Evolutionary conservation across 768 basidiomycete genomes (phyloP).

Genomic region (Leccinum boreale): DNA sequence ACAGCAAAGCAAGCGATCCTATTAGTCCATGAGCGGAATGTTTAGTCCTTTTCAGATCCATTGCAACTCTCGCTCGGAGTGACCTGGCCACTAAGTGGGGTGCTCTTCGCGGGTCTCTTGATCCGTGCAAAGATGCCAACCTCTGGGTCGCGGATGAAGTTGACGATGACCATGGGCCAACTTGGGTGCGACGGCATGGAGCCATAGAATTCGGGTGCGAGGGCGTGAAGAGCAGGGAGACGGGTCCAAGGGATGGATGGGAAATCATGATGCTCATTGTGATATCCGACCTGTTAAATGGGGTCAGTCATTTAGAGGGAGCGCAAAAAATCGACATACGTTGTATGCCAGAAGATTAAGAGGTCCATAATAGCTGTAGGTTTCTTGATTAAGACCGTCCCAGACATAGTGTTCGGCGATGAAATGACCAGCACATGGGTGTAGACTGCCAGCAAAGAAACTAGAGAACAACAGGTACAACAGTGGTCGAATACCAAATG

Average conservation of each 20-base stretch:
- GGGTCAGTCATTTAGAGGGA: neutral
- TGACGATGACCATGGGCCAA: constrained; percentile 93
- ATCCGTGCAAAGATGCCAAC: constrained; percentile 88
- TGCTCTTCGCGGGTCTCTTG: constrained; percentile 59
- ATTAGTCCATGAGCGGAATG: constrained; percentile 4
- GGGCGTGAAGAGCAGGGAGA: constrained; percentile 72
- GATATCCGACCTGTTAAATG: constrained; percentile 79
- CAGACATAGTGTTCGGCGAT: constrained; percentile 97
- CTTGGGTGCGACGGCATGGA: constrained; percentile 81
- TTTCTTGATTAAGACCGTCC: constrained; percentile 92
- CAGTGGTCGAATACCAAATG: constrained; percentile 47
- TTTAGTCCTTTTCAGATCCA: constrained; percentile 17
- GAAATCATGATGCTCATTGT: constrained; percentile 99
- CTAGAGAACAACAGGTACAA: constrained; percentile 84
- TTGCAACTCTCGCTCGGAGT: constrained; percentile 10
- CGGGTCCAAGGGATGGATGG: constrained; percentile 95
- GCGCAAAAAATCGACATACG: constrained; percentile 42
- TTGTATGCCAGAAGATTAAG: constrained; percentile 93
- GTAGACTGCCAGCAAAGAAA: constrained; percentile 95
- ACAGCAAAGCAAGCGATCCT: constrained; percentile 6
- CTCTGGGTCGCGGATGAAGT: constrained; percentile 88
- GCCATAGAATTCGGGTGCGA: constrained; percentile 93
- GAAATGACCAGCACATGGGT: constrained; percentile 96
- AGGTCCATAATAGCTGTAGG: constrained; percentile 94
- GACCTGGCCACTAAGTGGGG: constrained; percentile 15